Percentiles rank a stretch among this genome's conserved stretches.
Evolutionary conservation across 345 rosid species (phyloP).

Genomic region (Isatis tinctoria): DNA sequence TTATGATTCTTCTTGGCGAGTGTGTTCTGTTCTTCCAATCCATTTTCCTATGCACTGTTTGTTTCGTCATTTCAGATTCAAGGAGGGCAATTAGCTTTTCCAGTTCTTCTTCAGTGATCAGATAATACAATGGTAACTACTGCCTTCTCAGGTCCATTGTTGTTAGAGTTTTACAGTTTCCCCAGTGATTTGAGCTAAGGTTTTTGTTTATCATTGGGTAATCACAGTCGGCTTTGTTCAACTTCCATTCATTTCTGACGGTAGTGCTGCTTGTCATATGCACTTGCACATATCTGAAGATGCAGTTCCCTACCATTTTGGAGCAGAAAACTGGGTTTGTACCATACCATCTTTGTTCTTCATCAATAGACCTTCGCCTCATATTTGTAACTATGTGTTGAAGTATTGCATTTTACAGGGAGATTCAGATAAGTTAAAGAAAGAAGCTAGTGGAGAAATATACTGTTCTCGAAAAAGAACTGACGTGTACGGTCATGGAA

Average conservation of each 20-base stretch:
- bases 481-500: no score
- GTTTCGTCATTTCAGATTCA: constrained; percentile 1
- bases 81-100: constrained; percentile 6
- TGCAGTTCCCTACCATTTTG: constrained; percentile 94
- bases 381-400: no score
- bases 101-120: constrained; percentile 1
- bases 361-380: no score
- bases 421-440: no score
- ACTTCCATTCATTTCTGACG: constrained; percentile 87
- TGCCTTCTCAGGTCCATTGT: neutral
- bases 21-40: neutral
- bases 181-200: constrained; percentile 1
- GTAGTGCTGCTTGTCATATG: constrained; percentile 88
- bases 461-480: no score
- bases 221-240: constrained; percentile 83
- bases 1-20: neutral
- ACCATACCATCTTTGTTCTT: neutral
- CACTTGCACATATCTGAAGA: constrained; percentile 84
- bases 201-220: neutral
- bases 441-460: no score
- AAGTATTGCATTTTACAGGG: no score
- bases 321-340: constrained; percentile 90
- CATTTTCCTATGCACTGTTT: neutral
- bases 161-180: neutral
- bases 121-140: constrained; percentile 20